Base-by-base conservation (phyloP, 164 flowering plant genomes). In the Berberis thunbergii region DNA sequence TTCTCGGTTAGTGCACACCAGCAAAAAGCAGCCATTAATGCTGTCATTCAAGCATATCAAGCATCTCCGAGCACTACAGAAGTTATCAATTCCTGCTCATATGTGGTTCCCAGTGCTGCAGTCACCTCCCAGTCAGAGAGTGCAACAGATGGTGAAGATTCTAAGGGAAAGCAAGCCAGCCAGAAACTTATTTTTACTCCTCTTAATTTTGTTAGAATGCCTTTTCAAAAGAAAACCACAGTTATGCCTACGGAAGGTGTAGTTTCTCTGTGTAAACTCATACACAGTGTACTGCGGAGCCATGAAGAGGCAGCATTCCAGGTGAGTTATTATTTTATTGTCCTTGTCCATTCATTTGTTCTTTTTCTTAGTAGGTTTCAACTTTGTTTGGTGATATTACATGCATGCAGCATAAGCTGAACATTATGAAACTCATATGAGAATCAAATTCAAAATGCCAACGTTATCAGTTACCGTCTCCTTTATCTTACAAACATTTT, bases 1-100 rank as follows among this genome's bases (percentile, higher is more conserved):
- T 94, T 88, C 68, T 83, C 98, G 64, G 92, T 90, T 44, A 91
- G 96, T 74, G 98, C 98, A 45, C 91, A 90, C 72, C 95, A 83
- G 77, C 97, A 94, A 70, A 86, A 74, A 61, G 78, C 79, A 11
- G 87, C 88, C 61, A 75, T 94, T 56, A 80, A 79, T 69, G 80
- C 86, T 63, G 88, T 84, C 11, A 13, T 91, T 59, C 82, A 81
- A 67, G 87, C 91, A 49, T 94, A 94, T 77, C 86, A 82, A 75
- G 89, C 88, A 11, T 75, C 88, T 64, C 88, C 86, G 9, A 72
- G 78, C 74, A 72, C 73, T 38, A 74, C 90, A 38, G 87, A 72
- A 70, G 80, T 88, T 61, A 62, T 91, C 74, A 94, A 91, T 81
- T 94, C 97, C 49, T 81, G 86, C 59, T 91, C 97, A 45, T 91